Percentiles rank a stretch among this genome's conserved stretches.
These are phyloP conservation scores for Pseudogymnoascus sp. DNA, from an alignment of 2,329 filamentous ascomycete genomes.

Conservation along the genomic window DNA sequence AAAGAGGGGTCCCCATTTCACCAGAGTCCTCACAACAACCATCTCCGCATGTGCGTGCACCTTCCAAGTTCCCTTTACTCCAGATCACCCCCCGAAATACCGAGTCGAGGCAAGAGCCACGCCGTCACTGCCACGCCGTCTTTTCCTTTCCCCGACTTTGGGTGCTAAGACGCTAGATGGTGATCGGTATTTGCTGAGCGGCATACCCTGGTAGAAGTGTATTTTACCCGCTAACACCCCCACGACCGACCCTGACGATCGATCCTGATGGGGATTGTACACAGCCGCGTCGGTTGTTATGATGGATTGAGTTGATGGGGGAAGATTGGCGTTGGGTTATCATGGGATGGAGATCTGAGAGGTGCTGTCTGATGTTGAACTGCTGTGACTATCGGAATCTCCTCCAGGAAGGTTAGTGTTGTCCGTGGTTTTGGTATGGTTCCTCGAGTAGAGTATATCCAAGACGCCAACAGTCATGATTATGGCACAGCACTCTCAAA, in stretches of 20 bases:
- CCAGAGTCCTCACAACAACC: neutral
- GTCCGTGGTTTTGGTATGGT: neutral
- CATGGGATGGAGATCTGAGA: neutral
- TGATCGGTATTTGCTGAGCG: neutral
- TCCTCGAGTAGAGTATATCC: neutral
- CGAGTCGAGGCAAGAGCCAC: neutral
- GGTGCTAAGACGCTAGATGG: neutral
- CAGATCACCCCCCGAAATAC: neutral
- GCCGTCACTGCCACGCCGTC: slow-evolving; percentile 1
- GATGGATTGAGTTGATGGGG: neutral
- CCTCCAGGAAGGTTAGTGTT: neutral
- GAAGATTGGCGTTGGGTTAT: neutral
- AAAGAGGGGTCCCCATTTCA: neutral
- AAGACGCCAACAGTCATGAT: neutral
- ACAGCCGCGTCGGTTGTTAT: neutral
- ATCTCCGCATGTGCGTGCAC: neutral
- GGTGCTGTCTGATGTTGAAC: neutral
- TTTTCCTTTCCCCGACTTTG: neutral
- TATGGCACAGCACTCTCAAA: neutral
- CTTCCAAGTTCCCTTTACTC: neutral
- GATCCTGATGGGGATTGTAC: neutral
- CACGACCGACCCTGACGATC: neutral
- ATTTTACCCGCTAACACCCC: neutral
- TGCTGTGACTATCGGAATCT: neutral
- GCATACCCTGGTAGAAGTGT: neutral